A percentile compares a stretch with the other conserved stretches of the same genome.
phyloP scores from a whole-genome alignment of 2,329 filamentous ascomycete genomes.

The Ambrosiella cleistominuta region DNA sequence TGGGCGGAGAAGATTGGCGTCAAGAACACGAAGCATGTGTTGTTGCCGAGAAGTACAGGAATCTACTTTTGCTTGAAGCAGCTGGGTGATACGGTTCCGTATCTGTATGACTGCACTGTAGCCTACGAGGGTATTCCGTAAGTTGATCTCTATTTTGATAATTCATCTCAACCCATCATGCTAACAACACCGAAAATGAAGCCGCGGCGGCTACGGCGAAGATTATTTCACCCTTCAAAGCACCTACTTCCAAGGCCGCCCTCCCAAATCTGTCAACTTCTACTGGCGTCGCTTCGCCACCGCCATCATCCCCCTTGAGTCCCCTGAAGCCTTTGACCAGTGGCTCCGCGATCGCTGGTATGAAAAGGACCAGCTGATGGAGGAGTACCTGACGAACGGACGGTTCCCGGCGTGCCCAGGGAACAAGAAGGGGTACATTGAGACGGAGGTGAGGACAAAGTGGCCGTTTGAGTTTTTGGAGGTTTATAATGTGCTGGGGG shows the following conservation, averaged over 20 bases:
- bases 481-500: constrained; percentile 12
- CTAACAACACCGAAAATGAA: constrained; percentile 19
- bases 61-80: constrained; percentile 64
- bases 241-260: constrained; percentile 73
- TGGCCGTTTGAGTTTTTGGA: constrained; percentile 12
- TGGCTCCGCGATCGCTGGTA: constrained; percentile 82
- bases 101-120: constrained; percentile 84
- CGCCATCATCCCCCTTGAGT: constrained; percentile 62
- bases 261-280: constrained; percentile 91
- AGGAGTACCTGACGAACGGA: constrained; percentile 61
- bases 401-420: constrained; percentile 44
- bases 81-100: constrained; percentile 56
- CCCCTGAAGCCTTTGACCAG: constrained; percentile 54
- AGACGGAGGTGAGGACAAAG: constrained; percentile 11
- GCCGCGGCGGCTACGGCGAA: constrained; percentile 70
- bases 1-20: constrained; percentile 66
- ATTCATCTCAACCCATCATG: background rate
- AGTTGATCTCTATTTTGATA: constrained; percentile 24
- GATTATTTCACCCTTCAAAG: constrained; percentile 73
- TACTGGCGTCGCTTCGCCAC: constrained; percentile 81
- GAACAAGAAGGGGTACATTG: constrained; percentile 12
- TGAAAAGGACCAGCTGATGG: constrained; percentile 79
- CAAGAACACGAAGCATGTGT: constrained; percentile 53
- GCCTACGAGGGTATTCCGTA: constrained; percentile 88
- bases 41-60: constrained; percentile 67